Percentiles rank a stretch among this genome's conserved stretches.
Conservation (phyloP, 306 rosid species). For the Prunus mume region DNA sequence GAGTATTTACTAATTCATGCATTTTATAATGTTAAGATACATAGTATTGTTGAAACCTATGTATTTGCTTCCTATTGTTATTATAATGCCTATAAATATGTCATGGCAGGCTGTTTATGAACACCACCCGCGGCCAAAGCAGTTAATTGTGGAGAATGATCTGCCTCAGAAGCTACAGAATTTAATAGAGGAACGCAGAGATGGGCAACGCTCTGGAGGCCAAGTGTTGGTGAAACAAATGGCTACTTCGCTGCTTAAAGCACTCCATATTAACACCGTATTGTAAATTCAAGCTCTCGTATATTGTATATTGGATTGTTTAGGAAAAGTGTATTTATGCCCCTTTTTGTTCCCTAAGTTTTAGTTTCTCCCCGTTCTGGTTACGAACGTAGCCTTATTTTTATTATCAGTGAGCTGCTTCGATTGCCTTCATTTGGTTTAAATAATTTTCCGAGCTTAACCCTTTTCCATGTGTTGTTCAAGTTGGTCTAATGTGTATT, state of each 20-base stretch:
- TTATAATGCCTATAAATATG: not conserved
- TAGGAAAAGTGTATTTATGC: not conserved
- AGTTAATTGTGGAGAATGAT: conserved; percentile 96
- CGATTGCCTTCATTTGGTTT: not conserved
- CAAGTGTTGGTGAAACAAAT: conserved; percentile 98
- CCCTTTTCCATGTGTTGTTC: not conserved
- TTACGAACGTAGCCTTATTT: not conserved
- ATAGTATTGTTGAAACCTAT: not conserved
- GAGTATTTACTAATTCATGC: not conserved
- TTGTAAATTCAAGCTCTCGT: conserved; percentile 47
- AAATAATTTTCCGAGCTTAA: not conserved
- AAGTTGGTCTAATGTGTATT: not conserved
- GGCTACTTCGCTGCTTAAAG: conserved; percentile 97
- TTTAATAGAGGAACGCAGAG: conserved; percentile 92
- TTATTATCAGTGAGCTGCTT: not conserved
- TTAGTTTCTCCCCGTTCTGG: not conserved
- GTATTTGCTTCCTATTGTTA: not conserved
- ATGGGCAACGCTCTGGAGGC: conserved; percentile 79
- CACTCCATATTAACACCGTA: conserved; percentile 94
- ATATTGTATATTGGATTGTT: conserved; percentile 13
- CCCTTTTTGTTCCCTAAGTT: not conserved
- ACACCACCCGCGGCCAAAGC: conserved; percentile 98
- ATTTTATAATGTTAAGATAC: not conserved
- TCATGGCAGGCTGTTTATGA: conserved; percentile 85
- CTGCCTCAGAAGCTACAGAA: conserved; percentile 91